Conservation (phyloP, 768 basidiomycete species). For the Lentinula boryana region DNA sequence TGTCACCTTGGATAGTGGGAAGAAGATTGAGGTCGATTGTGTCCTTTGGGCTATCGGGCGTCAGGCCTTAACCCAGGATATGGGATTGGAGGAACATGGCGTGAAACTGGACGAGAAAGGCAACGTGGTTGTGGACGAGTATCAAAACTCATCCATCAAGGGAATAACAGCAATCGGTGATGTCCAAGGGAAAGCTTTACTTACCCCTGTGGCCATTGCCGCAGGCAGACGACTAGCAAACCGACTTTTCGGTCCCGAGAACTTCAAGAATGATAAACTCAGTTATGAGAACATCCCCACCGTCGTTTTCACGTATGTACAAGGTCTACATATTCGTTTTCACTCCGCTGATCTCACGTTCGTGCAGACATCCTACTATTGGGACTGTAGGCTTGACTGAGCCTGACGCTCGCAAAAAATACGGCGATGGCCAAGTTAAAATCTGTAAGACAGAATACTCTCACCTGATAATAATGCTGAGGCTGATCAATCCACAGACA, state of each 20-base stretch:
- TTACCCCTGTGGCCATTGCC: constrained; percentile 97
- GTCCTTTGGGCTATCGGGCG: constrained; percentile 96
- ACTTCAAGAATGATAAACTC: constrained; percentile 85
- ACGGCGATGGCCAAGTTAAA: constrained; percentile 82
- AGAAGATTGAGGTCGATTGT: constrained; percentile 77
- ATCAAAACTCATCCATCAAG: constrained; percentile 72
- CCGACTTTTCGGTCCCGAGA: constrained; percentile 80
- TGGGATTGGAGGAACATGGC: constrained; percentile 75
- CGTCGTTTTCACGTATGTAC: constrained; percentile 91
- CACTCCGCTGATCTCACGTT: not conserved
- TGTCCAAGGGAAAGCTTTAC: constrained; percentile 83
- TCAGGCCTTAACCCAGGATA: constrained; percentile 65
- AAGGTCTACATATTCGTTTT: not conserved
- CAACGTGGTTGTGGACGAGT: constrained; percentile 88
- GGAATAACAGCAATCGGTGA: constrained; percentile 85
- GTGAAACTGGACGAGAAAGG: constrained; percentile 74
- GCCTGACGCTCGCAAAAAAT: constrained; percentile 80
- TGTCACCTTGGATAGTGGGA: constrained; percentile 70
- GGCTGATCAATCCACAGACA: constrained; percentile 40
- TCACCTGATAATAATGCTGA: not conserved
- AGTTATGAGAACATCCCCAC: constrained; percentile 87
- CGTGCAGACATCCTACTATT: constrained; percentile 81
- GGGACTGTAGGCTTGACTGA: constrained; percentile 96
- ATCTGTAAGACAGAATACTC: constrained; percentile 58
- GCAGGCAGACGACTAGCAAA: constrained; percentile 88